Percentiles rank a stretch among this genome's conserved stretches.
These are phyloP conservation scores for Cucurbita pepo DNA, from an alignment of 306 rosid genomes.

Conservation along the genomic window DNA sequence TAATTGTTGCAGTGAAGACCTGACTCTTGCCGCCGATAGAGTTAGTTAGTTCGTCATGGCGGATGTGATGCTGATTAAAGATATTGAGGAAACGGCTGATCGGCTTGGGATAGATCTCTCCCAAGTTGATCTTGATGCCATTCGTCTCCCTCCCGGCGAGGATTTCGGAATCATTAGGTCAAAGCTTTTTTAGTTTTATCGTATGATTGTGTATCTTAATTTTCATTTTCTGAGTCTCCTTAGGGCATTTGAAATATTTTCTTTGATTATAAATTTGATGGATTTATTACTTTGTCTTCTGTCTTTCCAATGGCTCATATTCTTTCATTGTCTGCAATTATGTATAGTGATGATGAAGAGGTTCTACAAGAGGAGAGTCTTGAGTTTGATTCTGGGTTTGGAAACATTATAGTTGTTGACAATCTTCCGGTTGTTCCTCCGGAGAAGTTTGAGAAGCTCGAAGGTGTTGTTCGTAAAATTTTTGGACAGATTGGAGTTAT, in stretches of 20 bases:
- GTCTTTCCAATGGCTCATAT: background rate
- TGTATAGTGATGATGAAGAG: slow-evolving; percentile 56
- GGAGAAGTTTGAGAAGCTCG: slow-evolving; percentile 63
- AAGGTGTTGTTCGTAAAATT: slow-evolving; percentile 51
- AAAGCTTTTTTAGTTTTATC: background rate
- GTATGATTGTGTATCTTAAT: background rate
- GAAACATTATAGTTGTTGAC: slow-evolving; percentile 55
- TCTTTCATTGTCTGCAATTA: background rate
- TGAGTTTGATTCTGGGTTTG: slow-evolving; percentile 55
- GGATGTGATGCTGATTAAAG: slow-evolving; percentile 47
- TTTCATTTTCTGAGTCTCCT: background rate
- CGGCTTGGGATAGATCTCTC: slow-evolving; percentile 49
- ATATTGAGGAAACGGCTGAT: slow-evolving; percentile 51
- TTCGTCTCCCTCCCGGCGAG: slow-evolving; percentile 47
- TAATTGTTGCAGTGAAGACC: background rate
- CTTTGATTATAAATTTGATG: background rate
- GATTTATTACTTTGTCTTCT: background rate
- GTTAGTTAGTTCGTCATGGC: slow-evolving; percentile 26
- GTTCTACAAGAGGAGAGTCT: slow-evolving; percentile 29
- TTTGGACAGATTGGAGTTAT: slow-evolving; percentile 62
- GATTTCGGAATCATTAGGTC: slow-evolving; percentile 51
- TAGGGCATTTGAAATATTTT: background rate
- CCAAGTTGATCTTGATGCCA: slow-evolving; percentile 38
- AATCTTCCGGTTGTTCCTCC: slow-evolving; percentile 59
- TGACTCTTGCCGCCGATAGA: background rate